Percentiles rank a stretch among this genome's conserved stretches.
phyloP scores from a whole-genome alignment of 257 asterid species.

The Petunia secreta region DNA sequence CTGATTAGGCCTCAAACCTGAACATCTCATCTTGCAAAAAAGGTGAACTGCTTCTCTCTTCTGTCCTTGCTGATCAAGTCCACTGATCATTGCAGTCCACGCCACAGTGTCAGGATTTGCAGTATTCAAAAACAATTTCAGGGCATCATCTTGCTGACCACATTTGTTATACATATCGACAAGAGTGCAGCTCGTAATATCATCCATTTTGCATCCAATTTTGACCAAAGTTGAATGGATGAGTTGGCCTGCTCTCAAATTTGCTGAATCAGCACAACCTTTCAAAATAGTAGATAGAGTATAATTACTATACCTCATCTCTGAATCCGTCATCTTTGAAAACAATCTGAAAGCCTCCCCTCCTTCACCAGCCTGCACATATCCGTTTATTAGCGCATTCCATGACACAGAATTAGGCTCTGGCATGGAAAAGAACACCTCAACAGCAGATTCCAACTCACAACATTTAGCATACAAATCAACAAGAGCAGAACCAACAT shows the following conservation, averaged over 20 bases:
- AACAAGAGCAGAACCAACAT: slow-evolving; percentile 71
- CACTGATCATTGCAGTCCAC: slow-evolving; percentile 76
- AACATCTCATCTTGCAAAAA: slow-evolving; percentile 61
- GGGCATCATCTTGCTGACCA: slow-evolving; percentile 62
- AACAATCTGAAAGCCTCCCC: slow-evolving; percentile 62
- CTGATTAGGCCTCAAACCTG: slow-evolving; percentile 71
- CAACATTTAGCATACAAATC: slow-evolving; percentile 76
- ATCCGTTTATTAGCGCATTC: slow-evolving; percentile 80
- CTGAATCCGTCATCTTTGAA: slow-evolving; percentile 55
- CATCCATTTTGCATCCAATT: slow-evolving; percentile 61
- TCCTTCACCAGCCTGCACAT: slow-evolving; percentile 72
- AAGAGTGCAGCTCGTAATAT: slow-evolving; percentile 68
- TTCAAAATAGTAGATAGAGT: slow-evolving; percentile 76
- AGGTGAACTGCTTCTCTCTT: slow-evolving; percentile 65
- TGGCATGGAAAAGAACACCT: slow-evolving; percentile 66
- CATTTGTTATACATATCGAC: slow-evolving; percentile 84
- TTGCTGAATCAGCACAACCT: slow-evolving; percentile 61
- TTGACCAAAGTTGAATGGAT: slow-evolving; percentile 72
- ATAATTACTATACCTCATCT: slow-evolving; percentile 57
- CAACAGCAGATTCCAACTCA: slow-evolving; percentile 62
- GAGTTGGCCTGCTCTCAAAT: slow-evolving; percentile 55
- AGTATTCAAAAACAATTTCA: slow-evolving; percentile 57
- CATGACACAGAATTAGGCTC: slow-evolving; percentile 71
- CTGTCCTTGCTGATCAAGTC: slow-evolving; percentile 73
- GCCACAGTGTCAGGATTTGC: slow-evolving; percentile 71